Evolutionary conservation across 2,329 filamentous ascomycete species (phyloP).

Genomic region (Diaporthe aspalathi): DNA sequence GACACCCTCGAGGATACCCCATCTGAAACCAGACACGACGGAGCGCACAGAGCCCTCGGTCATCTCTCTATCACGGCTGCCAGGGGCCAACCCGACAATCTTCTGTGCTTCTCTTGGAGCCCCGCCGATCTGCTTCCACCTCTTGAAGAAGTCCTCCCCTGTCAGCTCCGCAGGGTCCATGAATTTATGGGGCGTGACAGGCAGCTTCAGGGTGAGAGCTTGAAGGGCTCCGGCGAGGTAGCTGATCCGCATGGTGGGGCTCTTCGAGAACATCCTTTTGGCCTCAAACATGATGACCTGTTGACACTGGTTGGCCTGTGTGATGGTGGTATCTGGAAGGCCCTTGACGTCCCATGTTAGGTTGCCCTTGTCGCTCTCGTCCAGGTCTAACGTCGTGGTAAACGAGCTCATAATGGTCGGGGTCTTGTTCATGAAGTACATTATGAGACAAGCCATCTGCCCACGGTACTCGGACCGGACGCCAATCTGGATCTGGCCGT

Average conservation of each 20-base stretch:
- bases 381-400: constrained; percentile 91
- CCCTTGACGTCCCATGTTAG: constrained; percentile 89
- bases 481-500: constrained; percentile 92
- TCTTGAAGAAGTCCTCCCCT: constrained; percentile 96
- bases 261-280: constrained; percentile 81
- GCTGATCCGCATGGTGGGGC: constrained; percentile 91
- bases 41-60: constrained; percentile 77
- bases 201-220: constrained; percentile 89
- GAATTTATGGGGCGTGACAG: constrained; percentile 91
- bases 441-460: constrained; percentile 94
- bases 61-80: constrained; percentile 71
- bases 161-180: constrained; percentile 92
- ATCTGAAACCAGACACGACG: constrained; percentile 86
- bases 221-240: constrained; percentile 95
- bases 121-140: constrained; percentile 98
- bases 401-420: constrained; percentile 87
- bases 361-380: constrained; percentile 70
- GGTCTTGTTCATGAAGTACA: constrained; percentile 97
- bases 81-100: constrained; percentile 77
- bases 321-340: constrained; percentile 84
- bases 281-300: constrained; percentile 96
- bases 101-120: constrained; percentile 87
- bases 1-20: constrained; percentile 85
- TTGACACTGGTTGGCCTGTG: constrained; percentile 81
- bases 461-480: constrained; percentile 93